These are phyloP conservation scores for Suhomyces sp. DNA, from an alignment of 805 yeast genomes.

Conservation along the genomic window DNA sequence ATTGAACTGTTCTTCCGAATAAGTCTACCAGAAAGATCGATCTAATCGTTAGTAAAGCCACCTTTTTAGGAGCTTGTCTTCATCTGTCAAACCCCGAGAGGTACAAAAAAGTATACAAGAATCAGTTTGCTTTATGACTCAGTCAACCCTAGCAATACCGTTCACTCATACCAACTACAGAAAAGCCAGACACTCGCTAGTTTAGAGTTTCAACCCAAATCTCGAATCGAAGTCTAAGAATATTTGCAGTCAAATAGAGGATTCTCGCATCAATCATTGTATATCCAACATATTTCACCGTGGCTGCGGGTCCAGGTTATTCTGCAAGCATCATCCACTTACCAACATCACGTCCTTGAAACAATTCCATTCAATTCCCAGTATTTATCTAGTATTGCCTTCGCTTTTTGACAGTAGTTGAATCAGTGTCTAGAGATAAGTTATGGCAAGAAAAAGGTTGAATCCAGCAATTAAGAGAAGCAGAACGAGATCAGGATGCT, in stretches of 20 bases:
- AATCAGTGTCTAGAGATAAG: neutral
- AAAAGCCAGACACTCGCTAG: neutral
- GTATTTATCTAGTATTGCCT: neutral
- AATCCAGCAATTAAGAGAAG: slow-evolving; percentile 27
- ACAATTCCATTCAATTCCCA: neutral
- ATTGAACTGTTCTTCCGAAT: neutral
- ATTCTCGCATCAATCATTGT: neutral
- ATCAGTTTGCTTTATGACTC: neutral
- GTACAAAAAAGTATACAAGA: neutral
- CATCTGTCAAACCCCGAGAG: neutral
- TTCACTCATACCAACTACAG: neutral
- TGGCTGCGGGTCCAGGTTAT: neutral
- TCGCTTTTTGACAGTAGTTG: neutral
- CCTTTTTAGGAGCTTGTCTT: neutral
- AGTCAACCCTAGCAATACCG: neutral
- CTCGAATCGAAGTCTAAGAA: neutral
- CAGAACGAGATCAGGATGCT: slow-evolving; percentile 50
- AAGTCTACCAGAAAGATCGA: neutral
- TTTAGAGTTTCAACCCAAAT: neutral
- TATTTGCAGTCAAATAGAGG: neutral
- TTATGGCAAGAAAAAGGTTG: slow-evolving; percentile 25
- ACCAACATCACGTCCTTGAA: neutral
- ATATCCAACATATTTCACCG: neutral
- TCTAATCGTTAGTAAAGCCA: neutral
- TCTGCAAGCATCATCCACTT: neutral